phyloP scores from a whole-genome alignment of 257 asterid genomes.

The Solanum paucissectum region DNA sequence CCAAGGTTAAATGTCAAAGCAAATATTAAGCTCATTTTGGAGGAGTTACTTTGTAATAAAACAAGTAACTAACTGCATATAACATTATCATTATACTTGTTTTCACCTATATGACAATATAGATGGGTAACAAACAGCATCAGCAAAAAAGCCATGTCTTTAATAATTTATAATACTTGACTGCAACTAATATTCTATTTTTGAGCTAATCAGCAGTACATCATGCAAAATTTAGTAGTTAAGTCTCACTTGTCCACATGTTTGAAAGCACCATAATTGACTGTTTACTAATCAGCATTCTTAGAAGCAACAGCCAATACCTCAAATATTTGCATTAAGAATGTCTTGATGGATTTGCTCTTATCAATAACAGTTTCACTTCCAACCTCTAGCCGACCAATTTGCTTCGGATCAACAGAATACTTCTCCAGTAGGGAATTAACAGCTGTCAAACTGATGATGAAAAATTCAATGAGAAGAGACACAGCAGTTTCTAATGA shows the following conservation, averaged over 20 bases:
- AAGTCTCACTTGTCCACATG: not conserved
- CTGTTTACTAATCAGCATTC: not conserved
- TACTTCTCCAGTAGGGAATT: slow-evolving; percentile 82
- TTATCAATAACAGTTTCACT: slow-evolving; percentile 96
- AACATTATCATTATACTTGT: not conserved
- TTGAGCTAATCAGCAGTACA: not conserved
- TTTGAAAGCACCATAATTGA: not conserved
- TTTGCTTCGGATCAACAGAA: slow-evolving; percentile 68
- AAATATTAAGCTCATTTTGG: not conserved
- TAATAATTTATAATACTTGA: not conserved
- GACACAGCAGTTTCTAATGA: not conserved
- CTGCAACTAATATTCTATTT: not conserved
- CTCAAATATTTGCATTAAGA: slow-evolving; percentile 97
- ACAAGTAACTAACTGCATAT: not conserved
- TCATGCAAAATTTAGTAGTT: not conserved
- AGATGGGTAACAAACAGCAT: not conserved
- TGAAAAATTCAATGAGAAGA: slow-evolving; percentile 1
- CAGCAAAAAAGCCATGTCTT: not conserved
- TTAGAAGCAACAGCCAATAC: slow-evolving; percentile 21
- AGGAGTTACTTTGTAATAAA: not conserved
- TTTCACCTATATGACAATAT: not conserved
- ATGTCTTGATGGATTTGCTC: slow-evolving; percentile 97
- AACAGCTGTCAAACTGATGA: slow-evolving; percentile 87
- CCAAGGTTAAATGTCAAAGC: not conserved
- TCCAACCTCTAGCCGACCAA: slow-evolving; percentile 98